phyloP scores from a whole-genome alignment of 75 land plant species.

The Selaginella moellendorffii region DNA sequence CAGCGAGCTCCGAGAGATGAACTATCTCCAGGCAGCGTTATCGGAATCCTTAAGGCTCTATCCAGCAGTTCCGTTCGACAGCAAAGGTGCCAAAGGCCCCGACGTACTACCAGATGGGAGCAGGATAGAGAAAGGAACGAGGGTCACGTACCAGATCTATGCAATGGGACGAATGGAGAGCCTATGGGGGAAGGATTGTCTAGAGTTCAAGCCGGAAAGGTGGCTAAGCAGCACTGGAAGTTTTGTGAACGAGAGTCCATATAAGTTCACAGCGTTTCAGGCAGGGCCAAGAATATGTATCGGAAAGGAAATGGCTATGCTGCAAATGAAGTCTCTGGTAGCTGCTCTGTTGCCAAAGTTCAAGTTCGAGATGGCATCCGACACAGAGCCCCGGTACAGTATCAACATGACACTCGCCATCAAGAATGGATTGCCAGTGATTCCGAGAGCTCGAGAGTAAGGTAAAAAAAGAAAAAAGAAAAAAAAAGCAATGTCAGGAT shows the following conservation, averaged over 20 bases:
- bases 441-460: no score
- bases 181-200: slow-evolving; percentile 43
- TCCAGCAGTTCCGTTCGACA: slow-evolving; percentile 36
- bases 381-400: background rate
- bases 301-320: slow-evolving; percentile 42
- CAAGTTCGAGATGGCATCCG: background rate
- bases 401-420: background rate
- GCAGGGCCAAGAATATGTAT: slow-evolving; percentile 40
- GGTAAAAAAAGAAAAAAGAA: no score
- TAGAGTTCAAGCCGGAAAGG: slow-evolving; percentile 42
- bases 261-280: slow-evolving; percentile 16
- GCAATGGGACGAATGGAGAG: slow-evolving; percentile 57
- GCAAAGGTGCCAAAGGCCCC: slow-evolving; percentile 24
- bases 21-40: slow-evolving; percentile 31
- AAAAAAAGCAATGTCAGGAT: no score
- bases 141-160: slow-evolving; percentile 48
- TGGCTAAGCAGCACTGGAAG: slow-evolving; percentile 24
- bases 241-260: background rate
- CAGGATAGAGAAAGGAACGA: slow-evolving; percentile 23
- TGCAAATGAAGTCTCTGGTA: slow-evolving; percentile 44
- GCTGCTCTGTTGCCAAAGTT: slow-evolving; percentile 10
- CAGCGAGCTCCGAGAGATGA: slow-evolving; percentile 27
- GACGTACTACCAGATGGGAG: slow-evolving; percentile 64
- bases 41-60: slow-evolving; percentile 30
- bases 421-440: background rate